Percentiles rank a stretch among this genome's conserved stretches.
phyloP scores from a whole-genome alignment of 495 filamentous ascomycete genomes.

The Aspergillus coremiiformis region DNA sequence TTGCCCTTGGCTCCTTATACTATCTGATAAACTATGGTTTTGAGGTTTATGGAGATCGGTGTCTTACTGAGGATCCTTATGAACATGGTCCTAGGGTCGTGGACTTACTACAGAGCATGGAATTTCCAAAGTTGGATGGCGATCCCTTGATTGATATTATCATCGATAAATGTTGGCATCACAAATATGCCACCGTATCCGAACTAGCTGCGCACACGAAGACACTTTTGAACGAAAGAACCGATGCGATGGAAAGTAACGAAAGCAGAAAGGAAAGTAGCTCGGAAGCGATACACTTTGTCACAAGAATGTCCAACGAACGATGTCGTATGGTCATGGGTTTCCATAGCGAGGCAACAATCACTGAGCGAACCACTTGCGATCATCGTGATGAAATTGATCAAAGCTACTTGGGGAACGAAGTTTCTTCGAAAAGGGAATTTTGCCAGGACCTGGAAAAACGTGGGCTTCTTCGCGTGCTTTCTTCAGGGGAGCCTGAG shows the following conservation, averaged over 20 bases:
- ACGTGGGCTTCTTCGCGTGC: constrained; percentile 23
- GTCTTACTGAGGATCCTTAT: constrained; percentile 26
- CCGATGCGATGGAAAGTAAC: too few relatives aligned
- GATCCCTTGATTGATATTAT: constrained; percentile 29
- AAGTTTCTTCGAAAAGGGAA: constrained; percentile 15
- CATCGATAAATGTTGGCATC: constrained; percentile 35
- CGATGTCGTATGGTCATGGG: too few relatives aligned
- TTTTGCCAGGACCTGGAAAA: constrained; percentile 24
- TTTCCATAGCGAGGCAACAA: too few relatives aligned
- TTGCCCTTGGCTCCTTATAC: constrained; percentile 32
- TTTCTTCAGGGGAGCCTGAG: constrained; percentile 25
- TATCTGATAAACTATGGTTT: constrained; percentile 34
- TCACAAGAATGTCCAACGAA: too few relatives aligned
- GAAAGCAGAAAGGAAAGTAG: too few relatives aligned
- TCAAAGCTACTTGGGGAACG: constrained; percentile 7
- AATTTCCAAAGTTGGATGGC: constrained; percentile 28
- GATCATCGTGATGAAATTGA: too few relatives aligned
- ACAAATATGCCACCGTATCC: constrained; percentile 23
- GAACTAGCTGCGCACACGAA: constrained; percentile 25
- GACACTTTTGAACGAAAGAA: constrained; percentile 4
- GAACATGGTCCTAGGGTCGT: constrained; percentile 30
- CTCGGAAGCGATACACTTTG: too few relatives aligned
- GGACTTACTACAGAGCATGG: constrained; percentile 28
- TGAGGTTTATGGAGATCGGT: constrained; percentile 29
- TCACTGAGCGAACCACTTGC: too few relatives aligned